Percentiles rank a stretch among this genome's conserved stretches.
phyloP scores from a whole-genome alignment of 805 yeast genomes.

The Wickerhamiella azyma region DNA sequence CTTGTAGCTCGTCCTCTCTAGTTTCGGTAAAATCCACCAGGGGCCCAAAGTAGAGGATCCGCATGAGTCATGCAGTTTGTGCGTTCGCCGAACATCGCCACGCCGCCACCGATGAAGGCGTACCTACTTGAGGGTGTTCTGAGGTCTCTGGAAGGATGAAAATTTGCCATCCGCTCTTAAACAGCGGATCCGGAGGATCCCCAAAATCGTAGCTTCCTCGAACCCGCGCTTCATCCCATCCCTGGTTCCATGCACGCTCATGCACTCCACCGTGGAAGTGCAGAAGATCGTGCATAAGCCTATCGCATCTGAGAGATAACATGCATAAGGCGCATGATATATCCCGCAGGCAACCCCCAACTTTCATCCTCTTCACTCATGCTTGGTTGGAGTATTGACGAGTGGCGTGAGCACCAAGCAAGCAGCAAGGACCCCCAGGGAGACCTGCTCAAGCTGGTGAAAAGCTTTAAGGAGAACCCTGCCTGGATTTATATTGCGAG shows the following conservation, averaged over 20 bases:
- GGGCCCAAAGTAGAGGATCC: slow-evolving; percentile 21
- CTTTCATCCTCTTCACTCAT: neutral
- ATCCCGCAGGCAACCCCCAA: neutral
- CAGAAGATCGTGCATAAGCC: neutral
- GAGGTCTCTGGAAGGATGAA: too few species aligned
- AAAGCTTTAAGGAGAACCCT: slow-evolving; percentile 32
- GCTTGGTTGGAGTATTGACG: slow-evolving; percentile 64
- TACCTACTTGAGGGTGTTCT: too few species aligned
- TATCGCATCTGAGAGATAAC: neutral
- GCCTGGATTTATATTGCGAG: slow-evolving; percentile 85
- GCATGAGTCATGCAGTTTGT: neutral
- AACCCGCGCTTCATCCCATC: too few species aligned
- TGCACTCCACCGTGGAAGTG: neutral
- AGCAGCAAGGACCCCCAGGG: slow-evolving; percentile 46
- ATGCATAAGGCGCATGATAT: neutral
- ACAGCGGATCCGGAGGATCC: too few species aligned
- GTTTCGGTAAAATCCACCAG: slow-evolving; percentile 14
- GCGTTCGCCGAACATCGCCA: neutral
- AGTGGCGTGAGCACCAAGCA: slow-evolving; percentile 64
- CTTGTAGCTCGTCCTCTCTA: neutral
- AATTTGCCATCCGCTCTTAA: too few species aligned
- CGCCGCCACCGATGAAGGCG: neutral
- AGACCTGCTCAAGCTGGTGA: slow-evolving; percentile 30
- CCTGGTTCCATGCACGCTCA: neutral
- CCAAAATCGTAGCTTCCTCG: too few species aligned